phyloP scores from a whole-genome alignment of 768 basidiomycete genomes.

The Boletus sp. region DNA sequence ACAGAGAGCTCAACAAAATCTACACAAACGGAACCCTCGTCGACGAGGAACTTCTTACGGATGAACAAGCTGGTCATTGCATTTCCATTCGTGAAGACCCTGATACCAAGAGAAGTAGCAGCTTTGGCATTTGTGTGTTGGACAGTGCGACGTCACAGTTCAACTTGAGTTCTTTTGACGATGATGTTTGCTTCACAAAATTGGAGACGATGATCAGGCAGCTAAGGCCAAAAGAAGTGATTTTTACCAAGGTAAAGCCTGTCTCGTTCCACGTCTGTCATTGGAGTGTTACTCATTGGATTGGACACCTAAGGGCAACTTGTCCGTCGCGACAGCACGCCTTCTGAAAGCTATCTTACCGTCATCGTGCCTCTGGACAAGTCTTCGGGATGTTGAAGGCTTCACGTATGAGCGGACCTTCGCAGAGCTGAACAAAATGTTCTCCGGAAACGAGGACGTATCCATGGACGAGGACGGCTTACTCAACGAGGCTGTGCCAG shows the following conservation, averaged over 20 bases:
- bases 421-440: slow-evolving; percentile 63
- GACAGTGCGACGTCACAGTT: slow-evolving; percentile 97
- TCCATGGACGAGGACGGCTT: slow-evolving; percentile 44
- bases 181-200: slow-evolving; percentile 89
- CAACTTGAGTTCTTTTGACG: slow-evolving; percentile 83
- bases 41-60: slow-evolving; percentile 81
- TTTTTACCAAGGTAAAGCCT: slow-evolving; percentile 73
- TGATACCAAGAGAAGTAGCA: slow-evolving; percentile 38
- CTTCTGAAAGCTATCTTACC: slow-evolving; percentile 80
- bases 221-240: slow-evolving; percentile 84
- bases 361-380: slow-evolving; percentile 83
- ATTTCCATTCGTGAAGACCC: slow-evolving; percentile 74
- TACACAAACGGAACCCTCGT: slow-evolving; percentile 96
- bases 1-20: slow-evolving; percentile 88
- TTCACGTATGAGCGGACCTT: slow-evolving; percentile 70
- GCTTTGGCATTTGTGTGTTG: slow-evolving; percentile 86
- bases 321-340: slow-evolving; percentile 79
- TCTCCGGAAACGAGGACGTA: slow-evolving; percentile 44
- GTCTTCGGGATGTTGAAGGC: slow-evolving; percentile 79
- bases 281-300: background rate
- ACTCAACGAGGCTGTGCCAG: slow-evolving; percentile 48
- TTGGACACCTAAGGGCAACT: slow-evolving; percentile 58
- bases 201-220: slow-evolving; percentile 93
- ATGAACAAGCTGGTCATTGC: slow-evolving; percentile 95
- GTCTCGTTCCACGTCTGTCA: background rate